Evolutionary conservation across 2,329 filamentous ascomycete species (phyloP), one percentile per base, ranked within the genome.

Genomic region (Tricladium varicosporioides): DNA sequence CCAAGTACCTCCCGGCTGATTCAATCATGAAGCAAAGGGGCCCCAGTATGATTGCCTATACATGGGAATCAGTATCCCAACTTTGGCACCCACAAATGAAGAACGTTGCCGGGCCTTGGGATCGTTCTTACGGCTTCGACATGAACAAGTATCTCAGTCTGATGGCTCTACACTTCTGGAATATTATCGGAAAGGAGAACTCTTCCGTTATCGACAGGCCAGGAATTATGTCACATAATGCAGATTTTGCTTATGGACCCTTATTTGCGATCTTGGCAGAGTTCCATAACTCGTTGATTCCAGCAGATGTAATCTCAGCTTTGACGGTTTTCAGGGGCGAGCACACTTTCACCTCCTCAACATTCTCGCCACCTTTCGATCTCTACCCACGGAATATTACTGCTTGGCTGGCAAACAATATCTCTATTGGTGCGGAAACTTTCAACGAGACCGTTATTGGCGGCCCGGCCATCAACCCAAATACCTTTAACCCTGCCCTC

Each of bases 91-190:
- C 83, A 0, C 75, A 77, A 1, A 69, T 87, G 70, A 80, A 76
- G 61, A 87, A 86, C 59, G 76, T 86, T 48, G 83, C 83, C 1
- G 84, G 84, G 0, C 84, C 84, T 0, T 87, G 84, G 84, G 84
- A 87, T 67, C 78, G 84, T 0, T 74, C 78, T 0, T 87, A 87
- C 60, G 83, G 83, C 0, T 86, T 79, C 56, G 83, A 87, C 58
- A 85, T 86, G 83, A 85, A 83, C 54, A 72, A 76, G 5, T 86
- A 86, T 62, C 67, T 85, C 3, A 80, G 80, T 52, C 75, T 86
- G 49, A 77, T 86, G 67, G 78, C 79, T 0, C 67, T 82, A 13
- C 82, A 82, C 70, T 75, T 86, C 59, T 86, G 83, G 83, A 76
- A 79, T 0, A 58, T 84, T 3, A 72, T 82, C 5, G 82, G 81